Percentiles rank a stretch among this genome's conserved stretches.
These are phyloP conservation scores for Acer yangbiense DNA, from an alignment of 345 rosid species.

Conservation along the genomic window DNA sequence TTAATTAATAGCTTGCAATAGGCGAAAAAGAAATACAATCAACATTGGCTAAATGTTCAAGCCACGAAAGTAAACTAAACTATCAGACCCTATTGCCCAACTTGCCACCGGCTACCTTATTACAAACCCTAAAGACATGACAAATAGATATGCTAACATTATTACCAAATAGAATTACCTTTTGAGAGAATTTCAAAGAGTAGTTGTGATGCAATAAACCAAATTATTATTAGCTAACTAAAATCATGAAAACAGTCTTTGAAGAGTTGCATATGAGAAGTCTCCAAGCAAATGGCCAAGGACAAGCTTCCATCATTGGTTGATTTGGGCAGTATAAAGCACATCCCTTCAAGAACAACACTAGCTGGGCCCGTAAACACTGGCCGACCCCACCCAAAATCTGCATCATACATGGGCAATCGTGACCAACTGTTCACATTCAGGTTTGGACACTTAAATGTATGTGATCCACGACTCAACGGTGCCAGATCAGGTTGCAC, in stretches of 20 bases:
- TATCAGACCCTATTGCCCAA: no score
- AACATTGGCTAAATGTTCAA: no score
- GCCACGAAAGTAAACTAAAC: no score
- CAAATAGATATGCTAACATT: no score
- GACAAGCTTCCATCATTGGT: constrained; percentile 48
- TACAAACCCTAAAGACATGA: no score
- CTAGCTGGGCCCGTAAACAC: constrained; percentile 57
- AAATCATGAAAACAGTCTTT: constrained; percentile 40
- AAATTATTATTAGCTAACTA: no score
- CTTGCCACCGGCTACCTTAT: no score
- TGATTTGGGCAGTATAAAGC: constrained; percentile 45
- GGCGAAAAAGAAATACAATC: no score
- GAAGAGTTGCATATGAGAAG: constrained; percentile 47
- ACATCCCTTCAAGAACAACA: constrained; percentile 45
- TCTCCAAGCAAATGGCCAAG: constrained; percentile 42
- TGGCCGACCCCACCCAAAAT: constrained; percentile 73
- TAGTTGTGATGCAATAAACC: no score
- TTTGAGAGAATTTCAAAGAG: no score
- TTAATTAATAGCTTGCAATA: no score
- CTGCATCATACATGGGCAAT: constrained; percentile 50
- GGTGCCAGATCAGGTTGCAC: constrained; percentile 15
- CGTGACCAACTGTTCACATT: constrained; percentile 51
- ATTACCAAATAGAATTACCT: no score
- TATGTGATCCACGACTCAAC: constrained; percentile 30
- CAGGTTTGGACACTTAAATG: constrained; percentile 62